Evolutionary conservation across 1,284 basidiomycete species (phyloP), one percentile per base, ranked within the genome.

Genomic region (Phlebopus sp.): DNA sequence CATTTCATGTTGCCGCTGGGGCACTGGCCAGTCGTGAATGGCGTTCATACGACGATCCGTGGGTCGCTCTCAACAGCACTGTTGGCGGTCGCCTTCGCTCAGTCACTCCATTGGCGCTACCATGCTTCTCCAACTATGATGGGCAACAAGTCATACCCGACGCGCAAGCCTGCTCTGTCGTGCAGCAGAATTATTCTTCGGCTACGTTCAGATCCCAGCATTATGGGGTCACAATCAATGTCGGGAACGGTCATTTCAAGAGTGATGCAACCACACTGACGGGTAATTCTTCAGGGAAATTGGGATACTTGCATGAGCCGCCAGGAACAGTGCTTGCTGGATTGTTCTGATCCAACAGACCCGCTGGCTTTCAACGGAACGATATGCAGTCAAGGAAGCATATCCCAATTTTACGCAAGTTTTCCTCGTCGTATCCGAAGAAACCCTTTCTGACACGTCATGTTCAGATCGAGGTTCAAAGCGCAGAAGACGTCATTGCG

Each of bases 271-370:
- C 59, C 62, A 15, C 56, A 58, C 6, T 29, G 27, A 29, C 10
- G 27, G 9, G 7, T 8, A 29, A 63, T 58, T 39, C 65, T 68
- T 64, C 48, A 69, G 64, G 55, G 64, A 14, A 57, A 65, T 49
- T 67, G 64, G 68, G 63, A 64, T 46, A 65, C 64, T 13, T 66
- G 65, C 42, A 59, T 66, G 23, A 39, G 46, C 13, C 53, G 37
- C 2, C 32, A 47, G 4, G 49, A 60, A 11, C 54, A 56, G 13
- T 69, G 68, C 44, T 45, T 69, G 29, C 55, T 68, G 13, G 59
- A 67, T 45, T 53, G 45, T n/a, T 11, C 34, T 13, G 49, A 66
- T 40, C 54, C 64, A 2, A 38, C 55, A 2, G 56, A 67, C 42
- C 54, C 65, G 3, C 30, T 43, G 6, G 66, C 67, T 0, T 64